Evolutionary conservation across 1,284 basidiomycete species (phyloP).

Genomic region (Inonotus hispidus): DNA sequence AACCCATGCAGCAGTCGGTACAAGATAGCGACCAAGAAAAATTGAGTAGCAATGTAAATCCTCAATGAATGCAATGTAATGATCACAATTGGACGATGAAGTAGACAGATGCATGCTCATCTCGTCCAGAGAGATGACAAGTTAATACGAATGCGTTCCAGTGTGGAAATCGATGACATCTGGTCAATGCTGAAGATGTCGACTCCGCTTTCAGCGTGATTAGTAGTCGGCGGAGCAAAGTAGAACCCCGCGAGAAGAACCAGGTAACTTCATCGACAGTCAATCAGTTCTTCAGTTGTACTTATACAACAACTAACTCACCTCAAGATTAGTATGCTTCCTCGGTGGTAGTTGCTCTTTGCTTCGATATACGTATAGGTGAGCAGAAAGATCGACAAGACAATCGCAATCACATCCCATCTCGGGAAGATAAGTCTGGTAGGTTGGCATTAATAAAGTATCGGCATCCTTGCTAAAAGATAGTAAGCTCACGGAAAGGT

Average conservation of each 20-base stretch:
- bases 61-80: background rate
- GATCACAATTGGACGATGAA: background rate
- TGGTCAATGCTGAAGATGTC: background rate
- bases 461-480: slow-evolving; percentile 16
- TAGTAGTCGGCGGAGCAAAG: slow-evolving; percentile 39
- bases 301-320: slow-evolving; percentile 30
- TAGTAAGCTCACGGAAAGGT: slow-evolving; percentile 81
- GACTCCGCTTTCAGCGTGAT: slow-evolving; percentile 22
- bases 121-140: slow-evolving; percentile 9
- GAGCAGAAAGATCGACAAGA: slow-evolving; percentile 92
- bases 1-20: background rate
- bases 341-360: slow-evolving; percentile 94
- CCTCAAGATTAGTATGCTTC: slow-evolving; percentile 89
- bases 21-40: background rate
- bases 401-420: slow-evolving; percentile 97
- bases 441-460: background rate
- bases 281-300: background rate
- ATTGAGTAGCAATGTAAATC: background rate
- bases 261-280: slow-evolving; percentile 40
- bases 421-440: slow-evolving; percentile 92
- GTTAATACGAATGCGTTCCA: background rate
- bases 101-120: background rate
- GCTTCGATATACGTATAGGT: slow-evolving; percentile 99
- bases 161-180: background rate
- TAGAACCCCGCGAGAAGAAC: slow-evolving; percentile 59